These are phyloP conservation scores for Alternaria incomplexa DNA, from an alignment of 2,329 filamentous ascomycete species.

Conservation along the genomic window DNA sequence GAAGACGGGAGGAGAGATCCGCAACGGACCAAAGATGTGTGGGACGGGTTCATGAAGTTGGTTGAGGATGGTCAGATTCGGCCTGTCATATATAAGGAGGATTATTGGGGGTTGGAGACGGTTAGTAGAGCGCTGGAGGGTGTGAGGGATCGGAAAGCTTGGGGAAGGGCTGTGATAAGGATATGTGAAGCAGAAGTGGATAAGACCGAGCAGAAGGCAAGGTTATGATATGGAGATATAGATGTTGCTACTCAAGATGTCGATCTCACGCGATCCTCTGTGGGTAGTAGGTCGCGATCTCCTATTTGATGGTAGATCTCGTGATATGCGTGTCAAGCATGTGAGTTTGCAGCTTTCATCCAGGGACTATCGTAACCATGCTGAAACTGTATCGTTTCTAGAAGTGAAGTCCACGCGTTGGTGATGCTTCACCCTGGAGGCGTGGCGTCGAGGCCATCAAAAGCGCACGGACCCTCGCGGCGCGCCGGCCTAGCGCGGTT, in stretches of 20 bases:
- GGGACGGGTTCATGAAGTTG: conserved; percentile 59
- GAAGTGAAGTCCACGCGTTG: neutral
- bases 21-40: conserved; percentile 55
- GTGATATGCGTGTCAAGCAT: neutral
- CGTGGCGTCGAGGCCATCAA: neutral
- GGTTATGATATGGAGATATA: neutral
- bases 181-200: conserved; percentile 39
- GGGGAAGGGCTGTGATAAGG: conserved; percentile 63
- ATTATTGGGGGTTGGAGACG: conserved; percentile 59
- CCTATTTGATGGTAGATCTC: neutral
- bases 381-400: neutral
- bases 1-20: conserved; percentile 61
- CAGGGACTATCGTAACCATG: no score
- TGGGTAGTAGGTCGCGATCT: neutral
- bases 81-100: conserved; percentile 58
- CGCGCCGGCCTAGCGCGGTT: conserved; percentile 25
- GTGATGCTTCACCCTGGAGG: neutral
- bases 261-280: neutral
- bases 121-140: conserved; percentile 60
- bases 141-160: conserved; percentile 57
- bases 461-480: conserved; percentile 17
- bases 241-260: neutral
- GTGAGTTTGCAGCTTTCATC: neutral
- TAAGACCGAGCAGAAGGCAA: neutral
- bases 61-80: conserved; percentile 56